phyloP scores from a whole-genome alignment of 768 basidiomycete species.

The Gelatoporia subvermispora region DNA sequence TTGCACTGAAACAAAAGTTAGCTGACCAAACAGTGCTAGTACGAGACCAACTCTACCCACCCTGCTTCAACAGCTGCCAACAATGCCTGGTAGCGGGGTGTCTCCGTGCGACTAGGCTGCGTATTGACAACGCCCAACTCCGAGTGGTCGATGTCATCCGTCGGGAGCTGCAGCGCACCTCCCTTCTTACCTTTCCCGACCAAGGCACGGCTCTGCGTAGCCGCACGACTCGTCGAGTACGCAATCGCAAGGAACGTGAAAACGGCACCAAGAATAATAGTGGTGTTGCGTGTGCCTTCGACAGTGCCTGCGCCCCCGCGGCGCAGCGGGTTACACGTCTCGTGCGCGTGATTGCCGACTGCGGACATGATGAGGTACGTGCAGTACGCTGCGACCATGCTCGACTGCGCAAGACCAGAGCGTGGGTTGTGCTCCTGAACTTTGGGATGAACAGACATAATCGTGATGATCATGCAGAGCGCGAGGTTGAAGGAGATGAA shows the following conservation, averaged over 20 bases:
- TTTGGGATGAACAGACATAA: constrained; percentile 76
- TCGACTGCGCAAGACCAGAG: constrained; percentile 90
- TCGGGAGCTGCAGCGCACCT: constrained; percentile 58
- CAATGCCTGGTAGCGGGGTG: constrained; percentile 89
- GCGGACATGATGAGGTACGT: constrained; percentile 94
- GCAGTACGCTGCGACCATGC: constrained; percentile 97
- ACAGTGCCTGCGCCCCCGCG: constrained; percentile 45
- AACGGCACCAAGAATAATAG: constrained; percentile 83
- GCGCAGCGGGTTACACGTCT: constrained; percentile 85
- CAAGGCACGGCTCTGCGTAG: constrained; percentile 89
- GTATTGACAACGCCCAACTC: constrained; percentile 75
- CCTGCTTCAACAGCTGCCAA: constrained; percentile 96
- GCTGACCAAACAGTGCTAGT: no score
- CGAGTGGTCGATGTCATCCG: constrained; percentile 48
- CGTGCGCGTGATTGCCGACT: constrained; percentile 85
- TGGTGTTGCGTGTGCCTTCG: constrained; percentile 72
- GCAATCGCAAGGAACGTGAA: constrained; percentile 99
- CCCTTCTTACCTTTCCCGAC: constrained; percentile 67
- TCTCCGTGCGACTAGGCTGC: constrained; percentile 80
- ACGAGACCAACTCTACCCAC: no score
- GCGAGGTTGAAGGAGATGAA: constrained; percentile 95
- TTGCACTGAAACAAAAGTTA: constrained; percentile 47
- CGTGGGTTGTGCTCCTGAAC: constrained; percentile 92
- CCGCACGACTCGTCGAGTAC: constrained; percentile 93
- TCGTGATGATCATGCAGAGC: constrained; percentile 72